Percentiles rank a stretch among this genome's conserved stretches.
Conservation (phyloP, 2,329 filamentous ascomycete species). For the Talaromyces albobiverticillius region DNA sequence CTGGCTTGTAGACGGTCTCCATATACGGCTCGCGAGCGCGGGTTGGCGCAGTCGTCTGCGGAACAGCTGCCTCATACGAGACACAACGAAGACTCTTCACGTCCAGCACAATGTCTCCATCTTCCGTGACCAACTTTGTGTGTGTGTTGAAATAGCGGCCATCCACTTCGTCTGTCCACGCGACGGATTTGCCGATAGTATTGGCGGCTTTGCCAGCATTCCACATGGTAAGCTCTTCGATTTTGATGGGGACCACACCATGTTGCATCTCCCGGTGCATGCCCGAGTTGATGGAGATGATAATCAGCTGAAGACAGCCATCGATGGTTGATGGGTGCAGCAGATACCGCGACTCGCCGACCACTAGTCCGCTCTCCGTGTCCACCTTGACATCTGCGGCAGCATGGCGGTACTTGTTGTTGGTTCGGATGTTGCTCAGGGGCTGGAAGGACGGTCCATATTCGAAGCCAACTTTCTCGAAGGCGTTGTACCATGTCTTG, state of each 20-base stretch:
- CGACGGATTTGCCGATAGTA: background rate
- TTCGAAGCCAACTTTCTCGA: constrained; percentile 12
- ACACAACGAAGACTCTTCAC: constrained; percentile 16
- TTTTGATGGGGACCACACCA: constrained; percentile 18
- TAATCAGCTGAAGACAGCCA: constrained; percentile 19
- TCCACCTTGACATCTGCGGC: background rate
- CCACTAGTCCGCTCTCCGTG: background rate
- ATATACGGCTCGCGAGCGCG: constrained; percentile 14
- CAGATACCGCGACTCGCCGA: constrained; percentile 11
- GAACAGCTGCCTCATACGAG: constrained; percentile 18
- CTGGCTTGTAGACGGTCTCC: constrained; percentile 16
- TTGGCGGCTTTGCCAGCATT: too few relatives aligned
- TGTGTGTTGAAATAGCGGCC: constrained; percentile 13
- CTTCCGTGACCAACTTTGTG: constrained; percentile 5
- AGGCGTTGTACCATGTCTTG: constrained; percentile 8
- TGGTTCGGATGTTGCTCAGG: background rate
- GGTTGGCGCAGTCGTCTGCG: background rate
- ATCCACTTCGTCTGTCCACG: constrained; percentile 7
- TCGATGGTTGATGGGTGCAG: constrained; percentile 16
- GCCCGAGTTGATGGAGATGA: constrained; percentile 17
- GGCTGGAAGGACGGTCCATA: constrained; percentile 16
- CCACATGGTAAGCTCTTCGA: constrained; percentile 17
- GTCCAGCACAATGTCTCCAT: constrained; percentile 14
- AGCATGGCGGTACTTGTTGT: background rate
- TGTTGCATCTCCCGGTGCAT: constrained; percentile 11